Percentiles rank a stretch among this genome's conserved stretches.
phyloP scores from a whole-genome alignment of 2,329 filamentous ascomycete species.

The Drechslerella dactyloides region DNA sequence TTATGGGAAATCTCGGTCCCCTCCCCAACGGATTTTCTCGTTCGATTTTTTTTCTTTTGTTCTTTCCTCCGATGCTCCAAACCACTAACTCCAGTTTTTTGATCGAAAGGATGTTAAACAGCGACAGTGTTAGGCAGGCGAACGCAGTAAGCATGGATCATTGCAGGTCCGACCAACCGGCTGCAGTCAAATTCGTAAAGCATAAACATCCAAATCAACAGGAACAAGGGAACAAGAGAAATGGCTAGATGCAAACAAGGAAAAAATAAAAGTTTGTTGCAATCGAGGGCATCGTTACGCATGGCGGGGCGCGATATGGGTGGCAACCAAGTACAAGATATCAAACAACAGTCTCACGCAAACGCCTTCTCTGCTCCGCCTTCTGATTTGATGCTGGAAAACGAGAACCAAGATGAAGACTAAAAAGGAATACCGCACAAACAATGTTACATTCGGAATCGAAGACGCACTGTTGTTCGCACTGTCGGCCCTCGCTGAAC shows the following conservation, averaged over 20 bases:
- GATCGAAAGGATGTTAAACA: constrained; percentile 12
- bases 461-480: constrained; percentile 47
- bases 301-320: not conserved
- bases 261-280: not conserved
- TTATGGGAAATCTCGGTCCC: not conserved
- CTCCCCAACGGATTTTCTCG: not conserved
- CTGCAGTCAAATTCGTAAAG: not conserved
- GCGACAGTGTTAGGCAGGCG: not conserved
- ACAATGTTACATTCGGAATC: constrained; percentile 49
- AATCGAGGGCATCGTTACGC: not conserved
- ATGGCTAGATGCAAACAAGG: constrained; percentile 1
- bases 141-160: not conserved
- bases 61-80: constrained; percentile 34
- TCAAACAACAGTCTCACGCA: constrained; percentile 35
- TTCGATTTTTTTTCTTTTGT: not conserved
- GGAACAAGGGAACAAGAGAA: constrained; percentile 7
- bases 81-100: constrained; percentile 47
- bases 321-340: constrained; percentile 13
- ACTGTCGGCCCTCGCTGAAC: constrained; percentile 9
- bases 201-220: constrained; percentile 4
- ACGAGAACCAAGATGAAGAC: not conserved
- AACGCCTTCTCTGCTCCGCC: constrained; percentile 48
- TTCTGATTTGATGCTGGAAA: constrained; percentile 33
- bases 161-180: not conserved
- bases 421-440: constrained; percentile 44